Evolutionary conservation across 2,329 filamentous ascomycete species (phyloP).

Genomic region (Colletotrichum brevisporum): DNA sequence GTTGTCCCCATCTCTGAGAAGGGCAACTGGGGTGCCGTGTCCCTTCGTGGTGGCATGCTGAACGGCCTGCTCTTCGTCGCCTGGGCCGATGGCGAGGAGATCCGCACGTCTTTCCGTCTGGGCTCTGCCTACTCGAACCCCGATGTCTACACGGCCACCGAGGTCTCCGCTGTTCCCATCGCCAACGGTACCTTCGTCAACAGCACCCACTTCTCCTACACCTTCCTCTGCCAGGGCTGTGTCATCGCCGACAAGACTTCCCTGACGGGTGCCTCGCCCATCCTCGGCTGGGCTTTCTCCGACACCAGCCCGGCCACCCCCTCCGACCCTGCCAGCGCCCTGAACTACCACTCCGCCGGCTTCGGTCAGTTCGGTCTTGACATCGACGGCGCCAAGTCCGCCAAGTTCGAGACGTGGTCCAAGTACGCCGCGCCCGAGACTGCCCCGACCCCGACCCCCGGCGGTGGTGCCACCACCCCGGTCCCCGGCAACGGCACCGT

Average conservation of each 20-base stretch:
- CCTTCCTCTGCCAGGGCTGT: conserved; percentile 66
- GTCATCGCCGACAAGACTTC: conserved; percentile 52
- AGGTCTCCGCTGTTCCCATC: conserved; percentile 59
- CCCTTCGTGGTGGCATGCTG: conserved; percentile 62
- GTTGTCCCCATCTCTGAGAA: conserved; percentile 51
- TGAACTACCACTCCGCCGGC: conserved; percentile 57
- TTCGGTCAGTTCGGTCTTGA: conserved; percentile 55
- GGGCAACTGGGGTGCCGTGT: conserved; percentile 64
- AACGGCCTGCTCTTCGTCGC: conserved; percentile 62
- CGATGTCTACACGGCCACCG: conserved; percentile 57
- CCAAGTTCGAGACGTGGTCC: conserved; percentile 43
- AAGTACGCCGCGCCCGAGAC: conserved; percentile 31
- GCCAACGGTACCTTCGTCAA: conserved; percentile 67
- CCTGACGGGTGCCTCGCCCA: conserved; percentile 45
- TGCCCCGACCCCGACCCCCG: conserved; percentile 25
- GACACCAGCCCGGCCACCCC: conserved; percentile 49
- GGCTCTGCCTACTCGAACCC: conserved; percentile 62
- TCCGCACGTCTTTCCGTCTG: conserved; percentile 50
- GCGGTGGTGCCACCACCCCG: conserved; percentile 28
- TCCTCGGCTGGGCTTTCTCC: conserved; percentile 58
- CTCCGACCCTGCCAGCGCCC: conserved; percentile 48
- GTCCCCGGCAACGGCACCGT: conserved; percentile 44
- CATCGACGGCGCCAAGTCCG: conserved; percentile 51
- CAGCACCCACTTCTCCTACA: conserved; percentile 66
- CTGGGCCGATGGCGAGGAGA: conserved; percentile 62